Evolutionary conservation across 495 filamentous ascomycete genomes (phyloP).

Genomic region (Talaromyces wortmannii): DNA sequence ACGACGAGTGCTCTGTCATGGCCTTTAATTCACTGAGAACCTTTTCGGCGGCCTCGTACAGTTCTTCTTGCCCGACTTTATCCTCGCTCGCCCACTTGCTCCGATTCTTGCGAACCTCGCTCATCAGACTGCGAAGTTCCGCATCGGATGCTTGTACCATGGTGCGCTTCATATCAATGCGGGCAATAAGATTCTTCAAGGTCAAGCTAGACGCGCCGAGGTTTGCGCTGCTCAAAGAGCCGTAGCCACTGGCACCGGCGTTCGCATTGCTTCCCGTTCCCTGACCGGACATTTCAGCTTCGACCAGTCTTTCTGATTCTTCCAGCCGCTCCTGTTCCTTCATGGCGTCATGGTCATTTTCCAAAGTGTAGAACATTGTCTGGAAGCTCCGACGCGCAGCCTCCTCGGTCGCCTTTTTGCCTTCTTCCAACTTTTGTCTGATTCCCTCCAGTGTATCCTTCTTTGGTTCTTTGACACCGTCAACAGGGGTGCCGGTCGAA

Average conservation of each 20-base stretch:
- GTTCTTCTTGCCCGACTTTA: slow-evolving; percentile 91
- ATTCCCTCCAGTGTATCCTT: slow-evolving; percentile 73
- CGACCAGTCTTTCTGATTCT: slow-evolving; percentile 90
- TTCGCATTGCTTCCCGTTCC: slow-evolving; percentile 40
- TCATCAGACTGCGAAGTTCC: slow-evolving; percentile 85
- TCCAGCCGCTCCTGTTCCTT: slow-evolving; percentile 95
- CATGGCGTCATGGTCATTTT: slow-evolving; percentile 94
- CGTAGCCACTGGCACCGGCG: slow-evolving; percentile 54
- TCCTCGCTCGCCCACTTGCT: slow-evolving; percentile 99
- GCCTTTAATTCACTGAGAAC: slow-evolving; percentile 94
- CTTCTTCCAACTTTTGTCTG: slow-evolving; percentile 88
- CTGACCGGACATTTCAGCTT: slow-evolving; percentile 82
- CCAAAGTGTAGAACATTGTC: slow-evolving; percentile 87
- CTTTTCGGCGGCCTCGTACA: slow-evolving; percentile 95
- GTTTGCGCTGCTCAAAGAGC: slow-evolving; percentile 86
- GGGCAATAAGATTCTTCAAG: slow-evolving; percentile 89
- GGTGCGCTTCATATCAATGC: slow-evolving; percentile 87
- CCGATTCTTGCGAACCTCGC: slow-evolving; percentile 92
- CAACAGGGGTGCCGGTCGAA: slow-evolving; percentile 19
- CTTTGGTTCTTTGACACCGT: slow-evolving; percentile 36
- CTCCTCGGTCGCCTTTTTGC: slow-evolving; percentile 88
- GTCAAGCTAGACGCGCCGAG: slow-evolving; percentile 95
- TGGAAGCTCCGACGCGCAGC: slow-evolving; percentile 83
- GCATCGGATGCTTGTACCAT: slow-evolving; percentile 85
- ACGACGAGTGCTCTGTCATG: slow-evolving; percentile 90